Base-by-base conservation (phyloP, 2,329 filamentous ascomycete species). In the Fusarium falciforme region DNA sequence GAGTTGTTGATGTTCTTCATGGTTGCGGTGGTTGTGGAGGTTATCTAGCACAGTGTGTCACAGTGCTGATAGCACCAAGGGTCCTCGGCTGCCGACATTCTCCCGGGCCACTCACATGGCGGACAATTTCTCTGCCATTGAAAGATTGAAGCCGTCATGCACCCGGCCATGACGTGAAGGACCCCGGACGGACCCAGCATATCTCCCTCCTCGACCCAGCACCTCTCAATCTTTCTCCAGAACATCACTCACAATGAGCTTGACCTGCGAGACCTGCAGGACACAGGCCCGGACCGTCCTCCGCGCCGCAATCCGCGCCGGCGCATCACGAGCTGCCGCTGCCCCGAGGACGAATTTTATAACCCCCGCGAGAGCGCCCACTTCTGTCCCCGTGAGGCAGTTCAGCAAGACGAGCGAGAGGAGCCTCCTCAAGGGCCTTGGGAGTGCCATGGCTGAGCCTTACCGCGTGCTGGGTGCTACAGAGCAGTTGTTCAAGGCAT, bases 391-490 rank as follows among this genome's bases (percentile, higher is more conserved):
- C 63, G 69, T 68, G 8, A 81, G 86, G 52, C 73, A 74, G 29
- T 85, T 87, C 67, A 80, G 80, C 76, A 82, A 71, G 70, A 82
- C 85, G 27, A 67, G 78, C 17, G 66, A 75, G 17, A 79, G 80
- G 54, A 78, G 72, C 4, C 76, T 83, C 2, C 75, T 86, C 22
- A 80, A 80, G 58, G 80, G 81, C 6, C 71, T 86, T 10, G 78
- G 80, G 9, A 78, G 78, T 25, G 76, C 77, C 17, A 70, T 85
- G 29, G 72, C 79, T 36, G 82, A 87, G 68, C 83, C 85, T 14
- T 98, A 98, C 81, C 89, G 93, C 64, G 93, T 95, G 36, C 93
- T 96, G 80, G 92, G 91, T 68, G 90, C 91, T 60, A 96, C 94
- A 29, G 92, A 97, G 84, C 86, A 89, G 67, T 86, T 98, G 67